Evolutionary conservation across 2,329 filamentous ascomycete species (phyloP).

Genomic region (Cladosporium austrohemisphaericum): DNA sequence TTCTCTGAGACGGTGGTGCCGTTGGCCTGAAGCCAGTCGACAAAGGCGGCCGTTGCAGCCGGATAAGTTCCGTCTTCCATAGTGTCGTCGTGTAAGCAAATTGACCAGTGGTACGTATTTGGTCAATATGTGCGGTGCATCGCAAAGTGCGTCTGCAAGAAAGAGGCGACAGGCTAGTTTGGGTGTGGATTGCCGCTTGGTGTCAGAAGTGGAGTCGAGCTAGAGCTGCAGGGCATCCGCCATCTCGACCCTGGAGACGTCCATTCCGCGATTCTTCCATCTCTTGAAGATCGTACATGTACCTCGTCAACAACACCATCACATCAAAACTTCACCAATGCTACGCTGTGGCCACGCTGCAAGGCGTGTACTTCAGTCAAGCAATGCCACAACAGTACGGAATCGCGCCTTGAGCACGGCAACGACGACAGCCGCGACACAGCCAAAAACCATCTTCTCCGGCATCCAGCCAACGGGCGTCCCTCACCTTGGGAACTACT

Average conservation of each 20-base stretch:
- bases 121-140: background rate
- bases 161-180: conserved; percentile 9
- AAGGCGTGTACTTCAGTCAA: conserved; percentile 3
- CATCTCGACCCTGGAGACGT: no score
- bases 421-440: background rate
- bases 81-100: background rate
- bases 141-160: conserved; percentile 12
- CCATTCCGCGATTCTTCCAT: background rate
- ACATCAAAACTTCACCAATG: conserved; percentile 2
- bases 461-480: conserved; percentile 95
- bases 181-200: background rate
- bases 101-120: background rate
- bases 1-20: conserved; percentile 56
- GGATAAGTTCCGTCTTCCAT: conserved; percentile 28
- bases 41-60: conserved; percentile 49
- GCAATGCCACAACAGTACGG: background rate
- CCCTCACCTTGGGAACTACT: conserved; percentile 92
- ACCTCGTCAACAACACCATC: background rate
- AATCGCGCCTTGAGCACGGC: conserved; percentile 14
- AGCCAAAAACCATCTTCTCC: conserved; percentile 68
- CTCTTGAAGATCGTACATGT: background rate
- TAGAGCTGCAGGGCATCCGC: no score
- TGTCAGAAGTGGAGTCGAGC: conserved; percentile 8
- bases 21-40: conserved; percentile 54
- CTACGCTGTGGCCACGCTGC: background rate